phyloP scores from a whole-genome alignment of 352 stramenopile genomes.

The Pythium dissimile region DNA sequence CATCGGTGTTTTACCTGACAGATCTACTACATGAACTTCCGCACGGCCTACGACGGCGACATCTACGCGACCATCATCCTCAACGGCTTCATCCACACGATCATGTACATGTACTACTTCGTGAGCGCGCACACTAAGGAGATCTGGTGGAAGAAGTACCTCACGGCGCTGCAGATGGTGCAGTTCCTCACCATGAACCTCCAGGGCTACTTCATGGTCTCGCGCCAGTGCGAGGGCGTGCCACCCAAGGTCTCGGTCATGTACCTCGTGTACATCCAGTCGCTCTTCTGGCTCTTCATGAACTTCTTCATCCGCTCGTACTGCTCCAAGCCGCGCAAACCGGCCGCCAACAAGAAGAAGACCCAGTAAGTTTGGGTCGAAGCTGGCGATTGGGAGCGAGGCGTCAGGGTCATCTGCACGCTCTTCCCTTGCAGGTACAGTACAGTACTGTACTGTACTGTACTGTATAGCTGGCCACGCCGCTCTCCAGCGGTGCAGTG shows the following conservation, averaged over 20 bases:
- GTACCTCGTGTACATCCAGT: conserved; percentile 94
- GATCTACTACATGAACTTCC: conserved; percentile 93
- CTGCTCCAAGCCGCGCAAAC: conserved; percentile 15
- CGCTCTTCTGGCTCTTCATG: conserved; percentile 93
- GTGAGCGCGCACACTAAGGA: conserved; percentile 92
- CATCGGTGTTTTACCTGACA: not conserved
- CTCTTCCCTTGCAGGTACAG: not conserved
- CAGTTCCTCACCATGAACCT: conserved; percentile 83
- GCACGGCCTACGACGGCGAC: conserved; percentile 92
- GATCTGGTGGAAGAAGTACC: conserved; percentile 95
- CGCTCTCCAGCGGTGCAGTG: no score
- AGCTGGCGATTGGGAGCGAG: not conserved
- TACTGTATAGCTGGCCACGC: no score
- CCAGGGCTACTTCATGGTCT: conserved; percentile 39
- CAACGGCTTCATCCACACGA: conserved; percentile 95
- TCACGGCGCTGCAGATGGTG: conserved; percentile 91
- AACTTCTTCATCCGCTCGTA: conserved; percentile 62
- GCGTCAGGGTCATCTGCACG: not conserved
- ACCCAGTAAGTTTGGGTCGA: conserved; percentile 1
- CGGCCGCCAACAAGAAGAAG: conserved; percentile 15
- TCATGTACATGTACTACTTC: conserved; percentile 99
- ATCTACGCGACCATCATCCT: conserved; percentile 92
- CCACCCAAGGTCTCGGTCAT: conserved; percentile 50
- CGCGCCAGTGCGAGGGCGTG: conserved; percentile 75
- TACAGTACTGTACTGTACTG: no score